Conservation (phyloP, 371 early-diverging fungal species). For the Phascolomyces articulosus region DNA sequence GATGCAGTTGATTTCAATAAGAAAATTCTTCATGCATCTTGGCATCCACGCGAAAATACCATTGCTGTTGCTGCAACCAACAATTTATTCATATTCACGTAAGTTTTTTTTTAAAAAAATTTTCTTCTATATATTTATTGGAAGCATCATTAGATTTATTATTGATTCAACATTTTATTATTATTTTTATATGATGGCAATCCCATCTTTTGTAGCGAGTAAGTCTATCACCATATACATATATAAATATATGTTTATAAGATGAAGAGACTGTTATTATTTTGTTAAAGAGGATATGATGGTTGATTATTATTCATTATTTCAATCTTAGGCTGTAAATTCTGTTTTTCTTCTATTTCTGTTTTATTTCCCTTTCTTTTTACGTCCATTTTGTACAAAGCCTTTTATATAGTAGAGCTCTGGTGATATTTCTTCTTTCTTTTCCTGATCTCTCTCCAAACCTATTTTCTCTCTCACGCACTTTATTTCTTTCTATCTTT, state of each 20-base stretch:
- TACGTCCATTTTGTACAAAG: neutral
- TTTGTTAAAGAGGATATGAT: no score
- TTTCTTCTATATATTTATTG: no score
- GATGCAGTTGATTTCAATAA: slow-evolving; percentile 88
- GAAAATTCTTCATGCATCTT: slow-evolving; percentile 95
- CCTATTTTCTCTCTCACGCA: neutral
- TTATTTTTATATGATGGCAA: no score
- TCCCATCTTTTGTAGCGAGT: neutral
- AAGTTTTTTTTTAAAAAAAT: slow-evolving; percentile 14
- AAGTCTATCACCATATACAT: neutral
- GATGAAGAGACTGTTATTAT: neutral
- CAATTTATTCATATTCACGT: slow-evolving; percentile 93
- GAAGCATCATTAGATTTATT: no score
- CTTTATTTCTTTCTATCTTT: neutral
- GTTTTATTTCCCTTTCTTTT: neutral
- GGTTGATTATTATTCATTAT: neutral
- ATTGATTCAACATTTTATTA: no score
- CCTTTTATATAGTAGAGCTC: neutral
- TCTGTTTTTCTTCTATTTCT: neutral
- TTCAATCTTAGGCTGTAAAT: slow-evolving; percentile 1
- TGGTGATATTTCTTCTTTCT: neutral
- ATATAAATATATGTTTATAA: neutral
- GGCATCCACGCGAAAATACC: slow-evolving; percentile 96
- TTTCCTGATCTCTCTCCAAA: no score
- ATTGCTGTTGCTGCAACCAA: slow-evolving; percentile 97